Base-by-base conservation (phyloP, 805 yeast species). In the Pichia paraexigua region DNA sequence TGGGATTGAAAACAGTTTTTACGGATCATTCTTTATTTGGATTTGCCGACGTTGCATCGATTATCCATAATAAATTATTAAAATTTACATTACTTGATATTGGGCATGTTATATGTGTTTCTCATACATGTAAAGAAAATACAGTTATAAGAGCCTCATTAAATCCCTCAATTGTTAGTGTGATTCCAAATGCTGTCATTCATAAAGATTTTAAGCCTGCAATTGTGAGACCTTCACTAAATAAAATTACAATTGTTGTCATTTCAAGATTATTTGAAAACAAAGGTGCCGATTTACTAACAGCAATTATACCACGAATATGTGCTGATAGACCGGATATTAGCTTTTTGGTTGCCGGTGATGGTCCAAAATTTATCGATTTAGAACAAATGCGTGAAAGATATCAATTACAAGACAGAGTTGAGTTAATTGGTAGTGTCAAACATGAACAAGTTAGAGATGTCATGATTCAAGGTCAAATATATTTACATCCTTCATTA, bases 21-120 rank as follows among this genome's bases (percentile, higher is more conserved):
- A 94, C 99, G 0, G 99, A 94, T 64, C 99, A 94, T 64, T 92
- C 98, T 0, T 70, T 94, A 35, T 92, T 90, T 71, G 99, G 98
- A 1, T 94, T 94, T 70, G 87, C 94, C 1, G 91, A 86, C 59
- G 79, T 90, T 2, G 85, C 85, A 5, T 79, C 91, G 7, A 87
- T 92, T 32, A 68, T 90, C 57, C 95, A 95, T 18, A 94, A 94
- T 67, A 94, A 94, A 66, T 67, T 87, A 5, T 70, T 94, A 55
- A 86, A 86, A 60, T 94, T 90, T 69, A 81, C 96, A 0, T 67
- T 89, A 51, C 84, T 86, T 41, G 95, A 89, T 60, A 82, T 90
- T 5, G 96, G 95, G 53, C 92, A 92, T 64, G 89, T 87, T 45
- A 92, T 94, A n/a, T 88, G 97, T 67, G 99, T 94, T 2, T 87